Percentiles rank a stretch among this genome's conserved stretches.
phyloP scores from a whole-genome alignment of 352 stramenopile genomes.

The Globisporangium barbulae region DNA sequence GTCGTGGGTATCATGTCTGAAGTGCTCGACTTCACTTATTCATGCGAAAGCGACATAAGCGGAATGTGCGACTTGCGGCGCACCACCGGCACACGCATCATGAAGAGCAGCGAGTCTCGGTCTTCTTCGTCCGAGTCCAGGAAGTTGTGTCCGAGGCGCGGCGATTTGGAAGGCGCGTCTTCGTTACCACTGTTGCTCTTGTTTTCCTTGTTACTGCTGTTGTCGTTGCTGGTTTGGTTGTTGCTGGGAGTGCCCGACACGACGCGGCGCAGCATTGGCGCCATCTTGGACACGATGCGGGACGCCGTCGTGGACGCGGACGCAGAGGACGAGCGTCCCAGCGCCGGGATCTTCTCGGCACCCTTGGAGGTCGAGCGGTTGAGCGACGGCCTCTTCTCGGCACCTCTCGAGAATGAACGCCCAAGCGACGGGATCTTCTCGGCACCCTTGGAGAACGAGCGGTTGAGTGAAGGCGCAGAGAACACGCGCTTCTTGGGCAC shows the following conservation, averaged over 20 bases:
- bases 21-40: slow-evolving; percentile 26
- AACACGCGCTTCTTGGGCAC: slow-evolving; percentile 36
- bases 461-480: slow-evolving; percentile 28
- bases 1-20: background rate
- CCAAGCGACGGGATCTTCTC: slow-evolving; percentile 14
- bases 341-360: slow-evolving; percentile 13
- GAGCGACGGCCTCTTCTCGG: slow-evolving; percentile 15
- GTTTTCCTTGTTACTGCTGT: background rate
- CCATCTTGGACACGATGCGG: slow-evolving; percentile 63
- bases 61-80: slow-evolving; percentile 50
- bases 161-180: background rate
- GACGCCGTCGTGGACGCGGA: slow-evolving; percentile 30
- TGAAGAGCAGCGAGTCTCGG: slow-evolving; percentile 59
- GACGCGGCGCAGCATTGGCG: slow-evolving; percentile 38
- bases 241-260: slow-evolving; percentile 13
- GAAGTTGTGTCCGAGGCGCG: slow-evolving; percentile 18
- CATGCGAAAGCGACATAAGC: slow-evolving; percentile 41
- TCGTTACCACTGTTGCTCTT: background rate
- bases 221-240: background rate
- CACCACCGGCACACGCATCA: slow-evolving; percentile 56
- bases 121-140: slow-evolving; percentile 46
- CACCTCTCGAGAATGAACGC: slow-evolving; percentile 19
- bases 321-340: slow-evolving; percentile 23
- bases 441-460: slow-evolving; percentile 6
- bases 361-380: slow-evolving; percentile 21